phyloP scores from a whole-genome alignment of 768 basidiomycete species.

The Amanita jacksonii region DNA sequence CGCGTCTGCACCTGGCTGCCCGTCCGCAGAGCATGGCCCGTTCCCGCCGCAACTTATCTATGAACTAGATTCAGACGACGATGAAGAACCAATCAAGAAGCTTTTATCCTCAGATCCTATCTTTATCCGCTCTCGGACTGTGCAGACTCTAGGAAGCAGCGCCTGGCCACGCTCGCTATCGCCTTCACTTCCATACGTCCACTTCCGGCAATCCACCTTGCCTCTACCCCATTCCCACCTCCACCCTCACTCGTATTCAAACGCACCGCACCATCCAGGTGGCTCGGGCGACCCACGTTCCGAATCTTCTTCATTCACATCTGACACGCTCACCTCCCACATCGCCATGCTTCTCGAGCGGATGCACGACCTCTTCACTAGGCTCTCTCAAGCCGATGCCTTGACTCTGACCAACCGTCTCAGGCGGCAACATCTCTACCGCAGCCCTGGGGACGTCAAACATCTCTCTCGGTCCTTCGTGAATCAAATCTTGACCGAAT shows the following conservation, averaged over 20 bases:
- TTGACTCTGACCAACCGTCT: slow-evolving; percentile 81
- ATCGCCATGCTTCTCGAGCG: slow-evolving; percentile 55
- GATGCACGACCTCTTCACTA: slow-evolving; percentile 41
- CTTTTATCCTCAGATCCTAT: slow-evolving; percentile 30
- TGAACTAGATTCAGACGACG: slow-evolving; percentile 31
- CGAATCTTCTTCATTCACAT: slow-evolving; percentile 61
- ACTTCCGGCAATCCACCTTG: slow-evolving; percentile 17
- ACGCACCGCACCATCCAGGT: slow-evolving; percentile 29
- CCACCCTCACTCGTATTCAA: slow-evolving; percentile 15
- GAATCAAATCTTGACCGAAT: slow-evolving; percentile 61
- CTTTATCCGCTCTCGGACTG: slow-evolving; percentile 50
- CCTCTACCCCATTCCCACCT: not conserved
- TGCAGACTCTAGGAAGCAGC: slow-evolving; percentile 34
- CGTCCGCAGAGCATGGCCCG: too few species aligned
- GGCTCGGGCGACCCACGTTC: slow-evolving; percentile 41
- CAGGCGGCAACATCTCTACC: slow-evolving; percentile 72
- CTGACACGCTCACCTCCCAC: slow-evolving; percentile 40
- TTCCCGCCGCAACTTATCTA: slow-evolving; percentile 27
- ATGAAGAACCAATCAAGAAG: slow-evolving; percentile 19
- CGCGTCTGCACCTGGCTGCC: slow-evolving; percentile 20
- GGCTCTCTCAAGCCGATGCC: slow-evolving; percentile 71
- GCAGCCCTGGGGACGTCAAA: slow-evolving; percentile 69
- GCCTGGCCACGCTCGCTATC: too few species aligned
- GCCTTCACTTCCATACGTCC: too few species aligned
- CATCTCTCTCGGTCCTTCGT: slow-evolving; percentile 83